Evolutionary conservation across 306 rosid genomes (phyloP), one percentile per base, ranked within the genome.

Genomic region (Abrus precatorius): DNA sequence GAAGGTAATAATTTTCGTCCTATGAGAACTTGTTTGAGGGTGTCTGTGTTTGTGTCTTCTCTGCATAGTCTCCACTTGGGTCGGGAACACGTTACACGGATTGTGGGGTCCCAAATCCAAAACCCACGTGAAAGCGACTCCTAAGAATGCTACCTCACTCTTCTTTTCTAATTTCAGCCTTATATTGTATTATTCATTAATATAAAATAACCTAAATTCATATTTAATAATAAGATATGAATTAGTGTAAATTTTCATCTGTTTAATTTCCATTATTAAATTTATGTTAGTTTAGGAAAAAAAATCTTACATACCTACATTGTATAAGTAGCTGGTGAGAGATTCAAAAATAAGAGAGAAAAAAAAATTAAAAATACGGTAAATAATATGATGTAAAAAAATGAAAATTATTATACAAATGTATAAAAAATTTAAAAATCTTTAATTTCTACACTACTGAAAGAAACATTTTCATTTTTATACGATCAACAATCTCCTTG

Each of bases 91-190:
- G 85, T 41, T 73, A 87, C 84, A 82, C 83, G 84, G 83, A 50
- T 65, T 87, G 94, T 86, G 87, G 94, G 97, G 90, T 74, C 88
- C 7, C 66, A 85, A 73, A 76, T 57, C 84, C 80, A 56, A 62
- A 74, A 68, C 66, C 59, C 61, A 82, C 62, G 74, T 71, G 92
- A 86, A 72, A 76, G 67, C 79, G 87, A 89, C 88, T 74, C 63
- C 41, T 27, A 47, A 66, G 57, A 82, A 83, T 38, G 75, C 74
- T 56, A 9, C 32, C 69, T 45, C 73, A 5, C 5, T 13, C 34
- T 5, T 67, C 54, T 44, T 54, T 44, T 27, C 43, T 67, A 20
- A 27, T 27, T 20, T 20, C 20, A 20, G 20, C 20, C 20, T 20
- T 20, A 20, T 20, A 20, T 20, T 20, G 20, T 20, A 20, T 20